phyloP scores from a whole-genome alignment of 1,284 basidiomycete genomes.

The Ustilago curta region DNA sequence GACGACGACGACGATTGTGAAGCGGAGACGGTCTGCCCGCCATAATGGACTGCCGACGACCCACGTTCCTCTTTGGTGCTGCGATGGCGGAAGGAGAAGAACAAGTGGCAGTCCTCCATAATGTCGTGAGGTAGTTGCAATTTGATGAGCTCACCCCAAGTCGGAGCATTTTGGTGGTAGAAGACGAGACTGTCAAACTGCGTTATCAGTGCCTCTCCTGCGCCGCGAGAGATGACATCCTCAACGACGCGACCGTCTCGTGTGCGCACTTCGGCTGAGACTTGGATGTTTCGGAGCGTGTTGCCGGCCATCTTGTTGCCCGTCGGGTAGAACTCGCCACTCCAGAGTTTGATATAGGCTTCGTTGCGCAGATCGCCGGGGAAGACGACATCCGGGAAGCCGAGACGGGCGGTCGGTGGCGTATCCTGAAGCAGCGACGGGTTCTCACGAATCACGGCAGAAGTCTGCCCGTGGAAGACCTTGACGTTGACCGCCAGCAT shows the following conservation, averaged over 20 bases:
- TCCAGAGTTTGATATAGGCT: constrained; percentile 80
- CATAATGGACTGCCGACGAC: constrained; percentile 23
- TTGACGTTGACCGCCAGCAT: constrained; percentile 89
- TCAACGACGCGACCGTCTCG: constrained; percentile 80
- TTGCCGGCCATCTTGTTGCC: constrained; percentile 60
- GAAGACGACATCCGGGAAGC: constrained; percentile 95
- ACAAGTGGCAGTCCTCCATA: constrained; percentile 86
- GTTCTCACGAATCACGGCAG: constrained; percentile 83
- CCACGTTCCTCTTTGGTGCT: constrained; percentile 70
- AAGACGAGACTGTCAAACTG: constrained; percentile 87
- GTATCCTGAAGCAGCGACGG: constrained; percentile 85
- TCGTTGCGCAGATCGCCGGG: constrained; percentile 93
- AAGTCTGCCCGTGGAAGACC: constrained; percentile 84
- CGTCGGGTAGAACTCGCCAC: constrained; percentile 62
- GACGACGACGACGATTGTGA: constrained; percentile 25
- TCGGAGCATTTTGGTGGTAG: constrained; percentile 73
- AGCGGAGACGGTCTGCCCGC: constrained; percentile 1
- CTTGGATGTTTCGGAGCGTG: constrained; percentile 79
- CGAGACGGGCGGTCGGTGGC: constrained; percentile 86
- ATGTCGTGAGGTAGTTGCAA: constrained; percentile 79
- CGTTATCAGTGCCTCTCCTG: constrained; percentile 82
- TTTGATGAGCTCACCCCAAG: constrained; percentile 93
- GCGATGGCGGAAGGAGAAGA: constrained; percentile 91
- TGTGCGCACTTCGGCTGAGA: constrained; percentile 87
- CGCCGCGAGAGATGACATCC: constrained; percentile 82